phyloP scores from a whole-genome alignment of 1,284 basidiomycete genomes.

The Athelia psychrophila region DNA sequence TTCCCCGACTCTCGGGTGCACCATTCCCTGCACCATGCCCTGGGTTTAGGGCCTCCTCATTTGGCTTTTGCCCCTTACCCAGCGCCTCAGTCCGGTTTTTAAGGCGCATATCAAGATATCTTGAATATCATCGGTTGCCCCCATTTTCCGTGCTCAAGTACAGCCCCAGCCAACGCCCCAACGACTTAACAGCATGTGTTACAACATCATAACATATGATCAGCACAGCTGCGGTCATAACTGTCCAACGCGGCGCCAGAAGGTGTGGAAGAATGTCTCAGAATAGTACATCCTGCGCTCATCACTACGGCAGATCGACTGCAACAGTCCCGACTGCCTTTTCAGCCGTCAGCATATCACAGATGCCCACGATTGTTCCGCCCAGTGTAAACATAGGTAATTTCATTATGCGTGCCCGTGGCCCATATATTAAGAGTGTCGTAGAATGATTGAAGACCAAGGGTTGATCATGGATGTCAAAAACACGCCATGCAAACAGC shows the following conservation, averaged over 20 bases:
- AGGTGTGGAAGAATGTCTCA: constrained; percentile 22
- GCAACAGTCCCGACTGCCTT: constrained; percentile 33
- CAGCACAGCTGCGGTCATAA: constrained; percentile 35
- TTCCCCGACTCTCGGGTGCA: too few species aligned
- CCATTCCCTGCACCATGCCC: too few species aligned
- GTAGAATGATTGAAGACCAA: constrained; percentile 26
- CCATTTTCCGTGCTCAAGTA: too few species aligned
- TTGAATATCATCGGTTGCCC: too few species aligned
- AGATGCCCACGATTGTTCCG: constrained; percentile 32
- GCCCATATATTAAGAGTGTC: neutral
- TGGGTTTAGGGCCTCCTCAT: too few species aligned
- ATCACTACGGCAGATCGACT: constrained; percentile 38
- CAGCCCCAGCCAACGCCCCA: neutral
- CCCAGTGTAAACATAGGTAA: constrained; percentile 35
- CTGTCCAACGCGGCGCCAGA: constrained; percentile 29
- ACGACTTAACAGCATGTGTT: constrained; percentile 35
- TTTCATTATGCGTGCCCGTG: neutral
- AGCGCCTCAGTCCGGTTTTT: too few species aligned
- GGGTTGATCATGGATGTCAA: constrained; percentile 20
- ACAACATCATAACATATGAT: constrained; percentile 30
- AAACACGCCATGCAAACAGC: neutral
- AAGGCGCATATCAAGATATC: too few species aligned
- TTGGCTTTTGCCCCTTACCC: too few species aligned
- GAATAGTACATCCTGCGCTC: neutral
- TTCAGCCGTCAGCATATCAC: constrained; percentile 34